Percentiles rank a stretch among this genome's conserved stretches.
Evolutionary conservation across 495 filamentous ascomycete species (phyloP).

Genomic region (Penicillium silybi): DNA sequence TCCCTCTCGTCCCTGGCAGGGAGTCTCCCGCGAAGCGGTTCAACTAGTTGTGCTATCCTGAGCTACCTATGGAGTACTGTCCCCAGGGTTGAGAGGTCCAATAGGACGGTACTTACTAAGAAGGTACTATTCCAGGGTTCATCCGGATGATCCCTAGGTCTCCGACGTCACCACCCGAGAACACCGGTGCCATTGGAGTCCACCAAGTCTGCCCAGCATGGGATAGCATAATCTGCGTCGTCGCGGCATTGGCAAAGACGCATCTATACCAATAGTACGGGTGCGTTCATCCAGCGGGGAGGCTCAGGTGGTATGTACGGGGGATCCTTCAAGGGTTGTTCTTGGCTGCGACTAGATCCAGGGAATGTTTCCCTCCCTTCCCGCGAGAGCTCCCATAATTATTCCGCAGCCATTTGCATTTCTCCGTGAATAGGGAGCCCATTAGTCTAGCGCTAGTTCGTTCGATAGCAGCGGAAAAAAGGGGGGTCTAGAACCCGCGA

Average conservation of each 20-base stretch:
- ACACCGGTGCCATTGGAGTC: not conserved
- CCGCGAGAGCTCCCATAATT: conserved; percentile 5
- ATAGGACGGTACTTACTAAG: not conserved
- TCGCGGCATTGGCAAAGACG: not conserved
- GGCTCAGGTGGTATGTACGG: not conserved
- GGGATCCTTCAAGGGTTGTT: conserved; percentile 8
- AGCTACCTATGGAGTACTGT: no score
- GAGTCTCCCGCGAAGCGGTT: not conserved
- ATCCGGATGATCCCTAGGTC: not conserved
- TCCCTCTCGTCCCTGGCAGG: conserved; percentile 21
- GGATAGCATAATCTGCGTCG: not conserved
- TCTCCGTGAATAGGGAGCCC: conserved; percentile 16
- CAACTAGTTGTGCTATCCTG: no score
- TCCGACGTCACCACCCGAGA: conserved; percentile 26
- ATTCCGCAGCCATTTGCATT: conserved; percentile 11
- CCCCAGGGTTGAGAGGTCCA: no score
- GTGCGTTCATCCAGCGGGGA: not conserved
- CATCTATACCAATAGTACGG: not conserved
- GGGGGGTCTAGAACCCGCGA: conserved; percentile 29
- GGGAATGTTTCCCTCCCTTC: conserved; percentile 3
- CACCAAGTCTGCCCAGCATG: not conserved
- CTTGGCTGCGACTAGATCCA: conserved; percentile 15
- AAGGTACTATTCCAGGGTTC: conserved; percentile 7
- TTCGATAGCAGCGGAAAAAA: not conserved
- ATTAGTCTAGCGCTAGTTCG: not conserved